Base-by-base conservation (phyloP, 768 basidiomycete species). In the Kwoniella dendrophila region DNA sequence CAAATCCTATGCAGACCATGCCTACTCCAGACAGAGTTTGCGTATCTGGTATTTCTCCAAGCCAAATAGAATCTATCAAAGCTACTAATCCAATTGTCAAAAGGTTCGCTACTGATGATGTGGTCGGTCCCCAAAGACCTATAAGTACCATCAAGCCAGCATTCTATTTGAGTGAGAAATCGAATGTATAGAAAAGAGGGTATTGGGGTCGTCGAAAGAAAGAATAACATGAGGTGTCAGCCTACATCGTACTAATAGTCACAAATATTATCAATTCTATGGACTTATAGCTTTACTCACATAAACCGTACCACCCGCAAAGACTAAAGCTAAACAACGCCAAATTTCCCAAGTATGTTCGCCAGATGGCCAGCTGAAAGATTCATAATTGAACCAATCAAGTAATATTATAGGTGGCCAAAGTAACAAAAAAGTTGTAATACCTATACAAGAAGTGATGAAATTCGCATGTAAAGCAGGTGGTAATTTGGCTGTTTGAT, bases 41-140 rank as follows among this genome's bases (percentile, higher is more conserved):
- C 2, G 84, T 26, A 0, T 88, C 90, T 59, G 92, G 74, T 1
- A 84, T 81, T 36, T 86, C 83, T 38, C 83, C 76, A 2, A 90
- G 86, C 63, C 92, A 88, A 18, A 87, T 66, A 7, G 88, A 82
- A 78, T 97, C 93, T 41, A 88, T 86, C 16, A 90, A 70, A 48
- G 92, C 85, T 14, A 92, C 90, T 50, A 96, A 83, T 36, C 95
- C 90, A 67, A 95, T 94, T 4, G 93, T 93, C n/a, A 95, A 83
- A n/a, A 98, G 83, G 78, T 86, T 92, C 45, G 92, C 92, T 32
- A 96, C 92, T 1, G 90, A 91, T 8, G 87, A 86, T 43, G 92
- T 85, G 41, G 93, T 86, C 5, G 92, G 92, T 3, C 92, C 92
- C 90, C 90, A 93, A 27, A 90, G 79, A 27, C 89, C 89, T 49